Evolutionary conservation across 148 eudicot genomes (phyloP).

Genomic region (Heliosperma pusillum): DNA sequence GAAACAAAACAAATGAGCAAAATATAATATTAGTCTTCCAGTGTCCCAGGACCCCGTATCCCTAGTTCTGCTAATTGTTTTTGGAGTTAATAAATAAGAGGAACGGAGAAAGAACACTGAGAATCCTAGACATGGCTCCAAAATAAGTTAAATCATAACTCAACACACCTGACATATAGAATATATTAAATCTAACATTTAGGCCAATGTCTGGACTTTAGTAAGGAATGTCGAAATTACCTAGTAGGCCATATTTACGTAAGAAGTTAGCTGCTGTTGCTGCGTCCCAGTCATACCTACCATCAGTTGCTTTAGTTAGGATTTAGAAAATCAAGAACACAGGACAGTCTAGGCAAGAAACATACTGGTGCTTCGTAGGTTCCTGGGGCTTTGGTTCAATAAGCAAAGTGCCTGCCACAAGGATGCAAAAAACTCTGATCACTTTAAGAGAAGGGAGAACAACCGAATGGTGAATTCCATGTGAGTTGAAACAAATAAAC

Average conservation of each 20-base stretch:
- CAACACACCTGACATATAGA: too few relatives aligned
- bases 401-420: constrained; percentile 68
- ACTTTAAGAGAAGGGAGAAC: neutral
- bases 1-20: too few relatives aligned
- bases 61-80: too few relatives aligned
- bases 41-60: too few relatives aligned
- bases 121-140: too few relatives aligned
- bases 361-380: constrained; percentile 98
- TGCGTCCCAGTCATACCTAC: constrained; percentile 98
- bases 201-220: neutral
- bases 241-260: constrained; percentile 84
- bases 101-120: too few relatives aligned
- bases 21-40: too few relatives aligned
- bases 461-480: neutral
- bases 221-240: constrained; percentile 30
- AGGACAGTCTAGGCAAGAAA: neutral
- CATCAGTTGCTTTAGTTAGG: constrained; percentile 26
- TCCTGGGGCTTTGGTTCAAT: constrained; percentile 99
- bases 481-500: constrained; percentile 1
- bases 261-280: constrained; percentile 95
- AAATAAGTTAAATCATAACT: too few relatives aligned
- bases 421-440: neutral
- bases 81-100: too few relatives aligned
- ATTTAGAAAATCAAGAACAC: neutral
- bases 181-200: too few relatives aligned